phyloP scores from a whole-genome alignment of 345 rosid genomes.

The Gossypium bickii region DNA sequence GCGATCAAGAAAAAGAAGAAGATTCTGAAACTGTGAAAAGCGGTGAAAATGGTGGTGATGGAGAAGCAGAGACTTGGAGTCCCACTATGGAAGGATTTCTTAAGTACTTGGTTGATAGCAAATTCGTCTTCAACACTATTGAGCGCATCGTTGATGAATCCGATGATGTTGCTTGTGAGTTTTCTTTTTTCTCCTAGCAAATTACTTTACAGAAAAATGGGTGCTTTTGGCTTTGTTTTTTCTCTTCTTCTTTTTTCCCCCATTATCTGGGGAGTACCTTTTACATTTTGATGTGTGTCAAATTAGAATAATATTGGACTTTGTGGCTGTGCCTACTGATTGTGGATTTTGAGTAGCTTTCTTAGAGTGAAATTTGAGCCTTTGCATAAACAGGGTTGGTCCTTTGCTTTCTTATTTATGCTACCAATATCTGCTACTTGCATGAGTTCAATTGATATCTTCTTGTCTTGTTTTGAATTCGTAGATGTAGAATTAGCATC shows the following conservation, averaged over 20 bases:
- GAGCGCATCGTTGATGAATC: constrained; percentile 79
- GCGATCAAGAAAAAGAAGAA: constrained; percentile 11
- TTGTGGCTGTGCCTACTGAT: background rate
- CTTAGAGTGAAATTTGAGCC: background rate
- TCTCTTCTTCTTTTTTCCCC: background rate
- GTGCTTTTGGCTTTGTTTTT: background rate
- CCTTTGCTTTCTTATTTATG: background rate
- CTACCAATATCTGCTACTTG: background rate
- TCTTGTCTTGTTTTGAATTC: constrained; percentile 1
- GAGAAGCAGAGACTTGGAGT: constrained; percentile 45
- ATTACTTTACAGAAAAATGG: background rate
- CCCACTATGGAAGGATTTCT: constrained; percentile 67
- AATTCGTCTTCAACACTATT: constrained; percentile 64
- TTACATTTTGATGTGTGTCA: background rate
- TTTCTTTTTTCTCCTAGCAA: background rate
- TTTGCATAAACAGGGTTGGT: background rate
- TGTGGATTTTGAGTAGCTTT: background rate
- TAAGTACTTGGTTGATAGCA: constrained; percentile 68
- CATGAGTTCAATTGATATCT: background rate
- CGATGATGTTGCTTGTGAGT: constrained; percentile 77
- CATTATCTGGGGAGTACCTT: background rate
- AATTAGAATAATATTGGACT: background rate
- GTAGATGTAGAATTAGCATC: background rate
- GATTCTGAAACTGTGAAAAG: constrained; percentile 17
- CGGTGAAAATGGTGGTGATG: constrained; percentile 17